Evolutionary conservation across 129 eudicot genomes (phyloP), one percentile per base, ranked within the genome.

Genomic region (Mikania micrantha): DNA sequence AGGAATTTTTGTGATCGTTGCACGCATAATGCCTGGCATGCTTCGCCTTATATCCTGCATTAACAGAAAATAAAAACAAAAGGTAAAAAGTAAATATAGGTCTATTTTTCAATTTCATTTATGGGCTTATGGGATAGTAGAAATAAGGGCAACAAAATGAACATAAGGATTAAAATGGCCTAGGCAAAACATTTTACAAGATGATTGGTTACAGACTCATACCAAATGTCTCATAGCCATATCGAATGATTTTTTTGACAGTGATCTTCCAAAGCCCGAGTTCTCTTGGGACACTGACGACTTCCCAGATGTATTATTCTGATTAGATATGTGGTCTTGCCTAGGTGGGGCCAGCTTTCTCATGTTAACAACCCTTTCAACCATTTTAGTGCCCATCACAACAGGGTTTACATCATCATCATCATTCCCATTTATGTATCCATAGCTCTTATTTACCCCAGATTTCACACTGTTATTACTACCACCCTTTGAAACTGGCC

Each of bases 161-260:
- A 35, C 17, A 35, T 3, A 2, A 19, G 48, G 17, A 47, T 19
- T 4, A 16, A 54, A 12, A 11, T 15, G 17, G 61, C 61, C 1
- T 32, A 24, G 13, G 32, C 6, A 67, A 25, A 20, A 64, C n/a
- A 42, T 16, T 17, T 35, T 38, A 52, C 52, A 69, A 35, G 4
- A 35, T 49, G 72, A 19, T 10, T n/a, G 13, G 6, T 52, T 0
- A 32, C 36, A 31, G 44, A 32, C 44, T 72, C 78, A 3, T 83
- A 88, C 97, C 97, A 91, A 81, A 77, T 91, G 98, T 77, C 98
- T 78, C 66, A 91, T 63, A 39, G 98, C 98, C 98, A 91, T 91
- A 53, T 91, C 98, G 4, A 91, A 74, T 0, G 98, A 91, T 72
- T 80, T 85, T 28, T 84, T 91, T 3, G 98, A 91, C 25, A 91